These are phyloP conservation scores for Tuber brumale DNA, from an alignment of 495 filamentous ascomycete species.

Conservation along the genomic window DNA sequence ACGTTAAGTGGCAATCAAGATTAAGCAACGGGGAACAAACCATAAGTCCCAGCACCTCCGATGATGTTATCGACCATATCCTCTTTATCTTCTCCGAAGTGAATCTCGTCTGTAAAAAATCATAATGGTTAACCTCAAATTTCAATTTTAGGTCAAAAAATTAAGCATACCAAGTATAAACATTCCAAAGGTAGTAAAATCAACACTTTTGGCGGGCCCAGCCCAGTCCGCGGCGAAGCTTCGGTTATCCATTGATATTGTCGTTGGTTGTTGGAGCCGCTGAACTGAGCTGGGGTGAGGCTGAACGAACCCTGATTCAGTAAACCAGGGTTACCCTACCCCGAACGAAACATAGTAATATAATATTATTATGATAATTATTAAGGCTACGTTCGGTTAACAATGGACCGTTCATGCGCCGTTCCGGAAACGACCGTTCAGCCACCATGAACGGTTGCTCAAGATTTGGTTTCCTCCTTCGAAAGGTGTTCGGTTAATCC, in stretches of 20 bases:
- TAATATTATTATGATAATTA: too few relatives aligned
- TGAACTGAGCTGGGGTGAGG: neutral
- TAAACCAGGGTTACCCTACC: neutral
- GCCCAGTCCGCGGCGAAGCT: neutral
- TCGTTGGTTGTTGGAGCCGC: neutral
- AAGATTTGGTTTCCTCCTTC: too few relatives aligned
- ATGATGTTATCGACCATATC: conserved; percentile 61
- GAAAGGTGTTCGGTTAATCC: too few relatives aligned
- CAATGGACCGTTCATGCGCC: too few relatives aligned
- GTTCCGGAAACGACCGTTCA: too few relatives aligned
- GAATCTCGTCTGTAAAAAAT: conserved; percentile 70
- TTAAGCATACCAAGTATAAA: conserved; percentile 74
- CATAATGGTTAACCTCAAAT: neutral
- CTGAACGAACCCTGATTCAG: neutral
- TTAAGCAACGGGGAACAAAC: conserved; percentile 13
- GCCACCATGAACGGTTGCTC: too few relatives aligned
- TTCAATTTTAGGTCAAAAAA: neutral
- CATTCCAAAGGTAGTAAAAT: conserved; percentile 89
- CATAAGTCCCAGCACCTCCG: conserved; percentile 81
- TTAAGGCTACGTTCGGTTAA: too few relatives aligned
- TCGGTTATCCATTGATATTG: neutral
- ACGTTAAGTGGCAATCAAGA: conserved; percentile 14
- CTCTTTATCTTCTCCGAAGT: conserved; percentile 56
- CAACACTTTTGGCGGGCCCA: conserved; percentile 43
- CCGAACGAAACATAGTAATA: neutral